phyloP scores from a whole-genome alignment of 139 green algal species.

The Coelastrella sp. region DNA sequence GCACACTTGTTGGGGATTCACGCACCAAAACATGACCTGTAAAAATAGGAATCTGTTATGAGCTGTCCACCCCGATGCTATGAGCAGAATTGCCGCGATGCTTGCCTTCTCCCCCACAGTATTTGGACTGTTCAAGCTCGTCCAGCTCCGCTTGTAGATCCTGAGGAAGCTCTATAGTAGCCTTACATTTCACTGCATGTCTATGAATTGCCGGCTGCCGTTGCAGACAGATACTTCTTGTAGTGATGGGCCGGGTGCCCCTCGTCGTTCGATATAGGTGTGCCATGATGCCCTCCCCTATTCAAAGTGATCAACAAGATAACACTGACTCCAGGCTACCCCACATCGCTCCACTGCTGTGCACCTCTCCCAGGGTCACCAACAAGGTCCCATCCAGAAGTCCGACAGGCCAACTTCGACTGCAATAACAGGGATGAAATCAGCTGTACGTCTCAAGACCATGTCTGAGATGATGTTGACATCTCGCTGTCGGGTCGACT shows the following conservation, averaged over 20 bases:
- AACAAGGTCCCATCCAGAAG: no score
- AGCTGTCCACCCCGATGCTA: background rate
- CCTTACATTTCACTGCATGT: background rate
- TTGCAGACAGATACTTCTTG: background rate
- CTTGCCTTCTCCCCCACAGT: slow-evolving; percentile 43
- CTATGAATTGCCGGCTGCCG: background rate
- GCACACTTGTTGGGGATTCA: slow-evolving; percentile 37
- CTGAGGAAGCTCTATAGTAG: slow-evolving; percentile 29
- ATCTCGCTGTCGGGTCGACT: no score
- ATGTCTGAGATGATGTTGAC: no score
- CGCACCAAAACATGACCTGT: slow-evolving; percentile 62
- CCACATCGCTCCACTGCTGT: no score
- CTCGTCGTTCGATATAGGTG: background rate
- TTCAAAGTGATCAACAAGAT: no score
- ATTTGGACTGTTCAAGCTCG: slow-evolving; percentile 38
- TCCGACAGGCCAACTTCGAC: no score
- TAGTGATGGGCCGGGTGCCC: background rate
- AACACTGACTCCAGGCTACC: no score
- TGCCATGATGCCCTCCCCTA: background rate
- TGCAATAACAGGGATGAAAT: no score
- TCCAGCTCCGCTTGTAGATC: slow-evolving; percentile 41
- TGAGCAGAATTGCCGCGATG: background rate
- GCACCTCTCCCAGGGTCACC: no score
- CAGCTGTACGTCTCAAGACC: no score
- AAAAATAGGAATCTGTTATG: background rate